phyloP scores from a whole-genome alignment of 768 basidiomycete genomes.

The Amanita rimosa region DNA sequence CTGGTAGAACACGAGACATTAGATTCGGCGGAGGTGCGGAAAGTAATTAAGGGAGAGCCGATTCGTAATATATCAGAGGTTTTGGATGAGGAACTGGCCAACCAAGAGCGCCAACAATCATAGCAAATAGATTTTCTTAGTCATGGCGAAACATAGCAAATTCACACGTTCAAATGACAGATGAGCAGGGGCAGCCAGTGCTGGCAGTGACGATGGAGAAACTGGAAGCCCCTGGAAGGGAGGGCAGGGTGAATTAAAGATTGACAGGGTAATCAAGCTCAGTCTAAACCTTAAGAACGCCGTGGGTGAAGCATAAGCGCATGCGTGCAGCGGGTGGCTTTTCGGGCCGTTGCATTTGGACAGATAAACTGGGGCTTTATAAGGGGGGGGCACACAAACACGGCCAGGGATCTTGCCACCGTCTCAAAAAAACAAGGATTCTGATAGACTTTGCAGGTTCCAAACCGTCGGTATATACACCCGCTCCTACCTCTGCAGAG shows the following conservation, averaged over 20 bases:
- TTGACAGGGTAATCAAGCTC: neutral
- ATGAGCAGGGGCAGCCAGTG: too few species aligned
- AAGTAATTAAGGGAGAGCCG: constrained; percentile 74
- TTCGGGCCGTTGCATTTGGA: neutral
- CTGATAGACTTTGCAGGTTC: constrained; percentile 1
- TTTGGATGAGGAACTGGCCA: constrained; percentile 43
- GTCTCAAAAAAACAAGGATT: neutral
- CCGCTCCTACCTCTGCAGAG: constrained; percentile 1
- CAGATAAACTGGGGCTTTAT: neutral
- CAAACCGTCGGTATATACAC: neutral
- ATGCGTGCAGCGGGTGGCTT: neutral
- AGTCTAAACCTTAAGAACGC: neutral
- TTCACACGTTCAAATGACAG: neutral
- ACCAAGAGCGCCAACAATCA: constrained; percentile 7
- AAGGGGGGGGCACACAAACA: neutral
- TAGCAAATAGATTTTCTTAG: neutral
- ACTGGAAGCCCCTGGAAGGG: too few species aligned
- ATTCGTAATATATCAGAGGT: constrained; percentile 64
- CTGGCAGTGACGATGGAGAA: too few species aligned
- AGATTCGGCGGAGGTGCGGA: constrained; percentile 73
- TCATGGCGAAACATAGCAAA: neutral
- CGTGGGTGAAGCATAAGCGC: too few species aligned
- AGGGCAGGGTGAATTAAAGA: neutral
- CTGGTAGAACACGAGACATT: constrained; percentile 94
- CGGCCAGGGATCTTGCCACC: neutral